These are phyloP conservation scores for Aspergillus viridinutans DNA, from an alignment of 2,329 filamentous ascomycete genomes.

Conservation along the genomic window DNA sequence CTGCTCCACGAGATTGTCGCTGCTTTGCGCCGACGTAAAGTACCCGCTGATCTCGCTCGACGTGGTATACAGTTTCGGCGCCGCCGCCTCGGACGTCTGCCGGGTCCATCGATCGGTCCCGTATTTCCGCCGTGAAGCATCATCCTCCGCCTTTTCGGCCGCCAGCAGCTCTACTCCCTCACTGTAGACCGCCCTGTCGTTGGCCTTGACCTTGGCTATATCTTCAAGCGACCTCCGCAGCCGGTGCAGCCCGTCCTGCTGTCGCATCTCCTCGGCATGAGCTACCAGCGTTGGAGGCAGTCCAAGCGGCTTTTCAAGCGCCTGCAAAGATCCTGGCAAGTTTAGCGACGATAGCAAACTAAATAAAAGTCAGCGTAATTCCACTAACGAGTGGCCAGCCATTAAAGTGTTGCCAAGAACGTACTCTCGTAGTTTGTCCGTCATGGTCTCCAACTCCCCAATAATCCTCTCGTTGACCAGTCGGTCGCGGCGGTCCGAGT, in stretches of 20 bases:
- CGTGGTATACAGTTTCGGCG: conserved; percentile 68
- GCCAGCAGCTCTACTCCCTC: conserved; percentile 76
- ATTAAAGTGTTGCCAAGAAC: conserved; percentile 11
- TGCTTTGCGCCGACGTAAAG: conserved; percentile 66
- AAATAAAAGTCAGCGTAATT: conserved; percentile 9
- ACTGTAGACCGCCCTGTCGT: conserved; percentile 71
- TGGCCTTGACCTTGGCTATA: conserved; percentile 80
- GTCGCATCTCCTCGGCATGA: conserved; percentile 89
- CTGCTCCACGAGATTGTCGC: conserved; percentile 66
- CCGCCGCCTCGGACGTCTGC: conserved; percentile 64
- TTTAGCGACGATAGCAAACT: conserved; percentile 72
- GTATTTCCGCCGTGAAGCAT: conserved; percentile 67
- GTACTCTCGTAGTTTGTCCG: conserved; percentile 69
- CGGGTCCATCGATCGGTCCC: conserved; percentile 84
- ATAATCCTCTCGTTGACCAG: conserved; percentile 85
- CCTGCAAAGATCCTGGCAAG: conserved; percentile 86
- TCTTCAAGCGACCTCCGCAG: conserved; percentile 79
- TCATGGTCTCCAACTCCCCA: conserved; percentile 75
- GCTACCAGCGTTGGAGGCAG: conserved; percentile 79
- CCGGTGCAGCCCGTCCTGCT: conserved; percentile 77
- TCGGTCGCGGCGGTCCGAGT: conserved; percentile 86
- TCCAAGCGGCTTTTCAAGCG: conserved; percentile 88
- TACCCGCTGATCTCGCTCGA: conserved; percentile 81
- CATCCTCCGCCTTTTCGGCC: conserved; percentile 79
- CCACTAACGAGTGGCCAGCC: background rate